Conservation (phyloP, 1,284 basidiomycete genomes). For the Xerocomus nothofagi region DNA sequence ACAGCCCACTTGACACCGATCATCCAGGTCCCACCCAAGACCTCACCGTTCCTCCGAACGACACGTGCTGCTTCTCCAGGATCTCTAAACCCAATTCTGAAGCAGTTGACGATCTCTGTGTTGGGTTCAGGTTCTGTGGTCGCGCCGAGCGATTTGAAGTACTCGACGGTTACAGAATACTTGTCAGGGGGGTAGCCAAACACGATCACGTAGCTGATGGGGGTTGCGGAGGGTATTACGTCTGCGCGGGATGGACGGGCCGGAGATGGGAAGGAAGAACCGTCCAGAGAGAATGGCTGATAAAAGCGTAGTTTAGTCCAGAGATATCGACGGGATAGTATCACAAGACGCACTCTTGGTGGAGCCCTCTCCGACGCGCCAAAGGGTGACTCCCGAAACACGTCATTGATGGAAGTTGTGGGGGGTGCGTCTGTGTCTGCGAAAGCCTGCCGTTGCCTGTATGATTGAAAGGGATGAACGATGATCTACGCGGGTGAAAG, state of each 20-base stretch:
- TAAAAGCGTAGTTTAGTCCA: not conserved
- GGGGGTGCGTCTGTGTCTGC: constrained; percentile 76
- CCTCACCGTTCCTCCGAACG: constrained; percentile 75
- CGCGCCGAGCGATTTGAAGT: constrained; percentile 66
- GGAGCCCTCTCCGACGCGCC: constrained; percentile 26
- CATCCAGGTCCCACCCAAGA: constrained; percentile 75
- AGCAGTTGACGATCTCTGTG: constrained; percentile 66
- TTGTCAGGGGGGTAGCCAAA: constrained; percentile 77
- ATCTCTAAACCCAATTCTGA: constrained; percentile 68
- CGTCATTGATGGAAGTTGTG: constrained; percentile 66
- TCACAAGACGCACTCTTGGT: constrained; percentile 35
- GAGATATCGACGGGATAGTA: not conserved
- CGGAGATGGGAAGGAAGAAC: constrained; percentile 24
- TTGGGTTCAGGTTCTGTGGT: constrained; percentile 65
- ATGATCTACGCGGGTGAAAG: not conserved
- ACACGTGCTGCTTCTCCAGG: constrained; percentile 71
- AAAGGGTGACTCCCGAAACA: constrained; percentile 53
- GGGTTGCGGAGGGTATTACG: constrained; percentile 29
- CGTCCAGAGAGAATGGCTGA: constrained; percentile 29
- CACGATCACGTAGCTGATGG: constrained; percentile 59
- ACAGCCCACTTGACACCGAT: constrained; percentile 80
- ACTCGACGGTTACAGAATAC: constrained; percentile 65
- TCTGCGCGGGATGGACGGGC: constrained; percentile 35
- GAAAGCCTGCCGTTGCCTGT: constrained; percentile 56
- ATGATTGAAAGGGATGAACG: constrained; percentile 10